Evolutionary conservation across 768 basidiomycete genomes (phyloP).

Genomic region (Russula sp.): DNA sequence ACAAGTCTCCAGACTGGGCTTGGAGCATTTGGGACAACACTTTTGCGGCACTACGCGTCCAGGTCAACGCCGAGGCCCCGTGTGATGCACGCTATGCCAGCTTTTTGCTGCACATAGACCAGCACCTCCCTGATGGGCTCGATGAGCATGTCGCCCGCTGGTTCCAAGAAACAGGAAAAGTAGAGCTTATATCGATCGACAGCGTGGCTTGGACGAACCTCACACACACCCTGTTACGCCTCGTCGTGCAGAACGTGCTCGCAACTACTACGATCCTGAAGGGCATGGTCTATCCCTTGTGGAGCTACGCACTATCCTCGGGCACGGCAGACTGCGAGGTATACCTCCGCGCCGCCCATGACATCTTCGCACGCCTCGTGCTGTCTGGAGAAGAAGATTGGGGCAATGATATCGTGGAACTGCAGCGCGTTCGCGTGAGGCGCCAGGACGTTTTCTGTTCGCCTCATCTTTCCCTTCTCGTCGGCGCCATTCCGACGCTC

Average conservation of each 20-base stretch:
- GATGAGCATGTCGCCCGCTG: constrained; percentile 69
- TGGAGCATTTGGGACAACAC: constrained; percentile 85
- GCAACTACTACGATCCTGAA: constrained; percentile 68
- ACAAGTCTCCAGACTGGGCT: constrained; percentile 68
- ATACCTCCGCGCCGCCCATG: constrained; percentile 61
- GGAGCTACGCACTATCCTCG: constrained; percentile 54
- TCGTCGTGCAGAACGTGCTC: constrained; percentile 64
- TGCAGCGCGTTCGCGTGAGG: constrained; percentile 67
- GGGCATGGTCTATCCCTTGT: constrained; percentile 77
- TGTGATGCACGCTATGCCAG: constrained; percentile 64
- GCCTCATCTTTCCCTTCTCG: constrained; percentile 61
- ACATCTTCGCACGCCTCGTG: constrained; percentile 58
- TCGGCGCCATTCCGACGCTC: constrained; percentile 62
- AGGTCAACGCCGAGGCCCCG: constrained; percentile 45
- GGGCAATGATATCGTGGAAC: constrained; percentile 53
- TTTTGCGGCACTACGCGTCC: constrained; percentile 67
- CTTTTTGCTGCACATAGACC: constrained; percentile 71
- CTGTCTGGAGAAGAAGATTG: constrained; percentile 49
- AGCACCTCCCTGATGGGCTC: constrained; percentile 70
- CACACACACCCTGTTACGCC: constrained; percentile 57
- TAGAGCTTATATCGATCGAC: constrained; percentile 57
- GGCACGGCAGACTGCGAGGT: constrained; percentile 42
- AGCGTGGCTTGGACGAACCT: constrained; percentile 67
- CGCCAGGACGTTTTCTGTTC: constrained; percentile 65
- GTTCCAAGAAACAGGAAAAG: constrained; percentile 66